A percentile compares a stretch with the other conserved stretches of the same genome.
Conservation (phyloP, 2,329 filamentous ascomycete genomes). For the Alternaria hordeiaustralica region DNA sequence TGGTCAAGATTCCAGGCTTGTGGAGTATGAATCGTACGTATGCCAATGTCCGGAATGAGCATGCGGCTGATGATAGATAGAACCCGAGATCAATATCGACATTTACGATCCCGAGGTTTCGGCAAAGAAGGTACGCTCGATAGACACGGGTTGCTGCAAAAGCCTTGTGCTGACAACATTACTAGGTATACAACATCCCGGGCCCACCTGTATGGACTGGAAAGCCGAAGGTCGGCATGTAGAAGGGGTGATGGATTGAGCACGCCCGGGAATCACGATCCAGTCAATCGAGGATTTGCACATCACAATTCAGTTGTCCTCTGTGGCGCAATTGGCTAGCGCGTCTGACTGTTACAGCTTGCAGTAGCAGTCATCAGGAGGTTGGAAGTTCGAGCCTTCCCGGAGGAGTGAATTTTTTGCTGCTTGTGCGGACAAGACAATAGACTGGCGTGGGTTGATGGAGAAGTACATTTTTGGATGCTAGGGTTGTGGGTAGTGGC, state of each 20-base stretch:
- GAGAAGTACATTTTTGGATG: neutral
- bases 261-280: neutral
- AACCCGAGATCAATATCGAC: slow-evolving; percentile 41
- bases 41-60: neutral
- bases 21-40: slow-evolving; percentile 40
- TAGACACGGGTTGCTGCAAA: neutral
- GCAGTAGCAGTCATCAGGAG: slow-evolving; percentile 32
- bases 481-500: neutral
- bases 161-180: neutral
- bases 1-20: slow-evolving; percentile 40
- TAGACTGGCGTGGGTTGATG: neutral
- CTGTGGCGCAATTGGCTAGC: slow-evolving; percentile 62
- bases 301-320: slow-evolving; percentile 32
- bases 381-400: slow-evolving; percentile 45
- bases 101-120: slow-evolving; percentile 29
- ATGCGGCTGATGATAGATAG: slow-evolving; percentile 20
- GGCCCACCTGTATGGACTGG: slow-evolving; percentile 22
- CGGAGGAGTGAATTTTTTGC: slow-evolving; percentile 29
- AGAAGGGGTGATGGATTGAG: neutral
- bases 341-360: slow-evolving; percentile 64
- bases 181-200: slow-evolving; percentile 22
- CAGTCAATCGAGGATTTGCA: neutral
- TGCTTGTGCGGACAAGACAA: neutral
- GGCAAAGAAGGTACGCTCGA: slow-evolving; percentile 27
- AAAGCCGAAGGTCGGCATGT: neutral